These are phyloP conservation scores for Biscutella auriculata DNA, from an alignment of 441 rosid species.

Conservation along the genomic window DNA sequence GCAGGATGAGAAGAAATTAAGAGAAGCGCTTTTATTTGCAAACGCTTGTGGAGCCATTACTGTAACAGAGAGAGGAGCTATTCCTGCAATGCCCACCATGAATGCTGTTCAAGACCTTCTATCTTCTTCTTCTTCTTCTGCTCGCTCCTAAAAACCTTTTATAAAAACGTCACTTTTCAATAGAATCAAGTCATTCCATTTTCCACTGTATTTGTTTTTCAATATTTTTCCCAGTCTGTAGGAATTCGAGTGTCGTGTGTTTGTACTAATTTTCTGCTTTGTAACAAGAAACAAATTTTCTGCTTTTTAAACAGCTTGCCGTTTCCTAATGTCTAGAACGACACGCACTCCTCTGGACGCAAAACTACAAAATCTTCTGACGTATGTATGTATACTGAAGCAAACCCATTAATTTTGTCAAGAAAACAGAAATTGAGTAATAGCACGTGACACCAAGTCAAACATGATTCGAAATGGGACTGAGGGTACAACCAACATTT, in stretches of 20 bases:
- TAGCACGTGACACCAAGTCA: slow-evolving; percentile 8
- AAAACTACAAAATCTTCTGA: background rate
- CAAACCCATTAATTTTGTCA: background rate
- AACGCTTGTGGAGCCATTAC: slow-evolving; percentile 83
- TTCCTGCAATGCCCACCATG: slow-evolving; percentile 76
- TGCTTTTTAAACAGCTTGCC: background rate
- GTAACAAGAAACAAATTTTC: background rate
- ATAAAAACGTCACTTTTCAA: slow-evolving; percentile 4
- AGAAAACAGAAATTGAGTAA: background rate
- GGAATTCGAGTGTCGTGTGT: slow-evolving; percentile 22
- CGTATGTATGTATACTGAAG: background rate
- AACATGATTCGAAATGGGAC: background rate
- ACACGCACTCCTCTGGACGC: background rate
- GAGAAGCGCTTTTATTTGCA: slow-evolving; percentile 69
- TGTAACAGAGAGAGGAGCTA: slow-evolving; percentile 84
- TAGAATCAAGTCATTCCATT: background rate
- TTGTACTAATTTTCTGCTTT: no score
- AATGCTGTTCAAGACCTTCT: slow-evolving; percentile 39
- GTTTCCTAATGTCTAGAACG: background rate
- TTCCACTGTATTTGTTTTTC: background rate
- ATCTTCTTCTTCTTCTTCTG: slow-evolving; percentile 20
- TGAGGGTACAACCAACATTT: slow-evolving; percentile 5
- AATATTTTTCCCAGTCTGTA: slow-evolving; percentile 6
- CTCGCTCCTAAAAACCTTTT: slow-evolving; percentile 13
- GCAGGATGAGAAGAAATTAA: slow-evolving; percentile 73